phyloP scores from a whole-genome alignment of 139 green algal genomes.

The Micractinium conductrix region DNA sequence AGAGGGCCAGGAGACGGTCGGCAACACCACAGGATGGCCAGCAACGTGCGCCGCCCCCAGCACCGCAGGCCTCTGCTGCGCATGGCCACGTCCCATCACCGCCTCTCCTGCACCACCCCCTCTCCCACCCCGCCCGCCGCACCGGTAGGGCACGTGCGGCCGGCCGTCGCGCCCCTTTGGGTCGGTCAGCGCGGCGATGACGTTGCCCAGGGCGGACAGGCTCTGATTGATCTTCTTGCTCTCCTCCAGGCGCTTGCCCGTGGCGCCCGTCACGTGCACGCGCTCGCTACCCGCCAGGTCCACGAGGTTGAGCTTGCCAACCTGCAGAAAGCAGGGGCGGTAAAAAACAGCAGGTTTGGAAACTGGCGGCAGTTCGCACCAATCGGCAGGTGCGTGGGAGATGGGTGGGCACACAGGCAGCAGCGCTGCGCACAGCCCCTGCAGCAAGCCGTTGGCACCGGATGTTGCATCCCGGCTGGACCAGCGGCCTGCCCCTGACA shows the following conservation, averaged over 20 bases:
- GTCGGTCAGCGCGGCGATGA: conserved; percentile 95
- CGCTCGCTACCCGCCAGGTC: conserved; percentile 95
- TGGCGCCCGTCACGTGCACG: conserved; percentile 90
- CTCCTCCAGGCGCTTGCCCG: conserved; percentile 93
- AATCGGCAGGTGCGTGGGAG: not conserved
- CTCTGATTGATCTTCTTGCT: conserved; percentile 98
- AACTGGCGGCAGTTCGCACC: too few relatives aligned
- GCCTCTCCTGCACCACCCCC: not conserved
- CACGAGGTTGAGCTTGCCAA: conserved; percentile 98
- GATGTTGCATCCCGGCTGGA: not conserved
- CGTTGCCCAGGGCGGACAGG: conserved; percentile 94
- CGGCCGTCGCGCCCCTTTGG: conserved; percentile 43
- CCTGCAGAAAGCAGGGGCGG: conserved; percentile 56
- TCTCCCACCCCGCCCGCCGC: not conserved
- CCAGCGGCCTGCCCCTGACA: too few relatives aligned
- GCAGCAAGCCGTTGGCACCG: not conserved
- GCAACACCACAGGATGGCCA: not conserved
- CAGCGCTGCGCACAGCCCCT: not conserved
- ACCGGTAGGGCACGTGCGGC: conserved; percentile 92
- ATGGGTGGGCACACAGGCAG: not conserved
- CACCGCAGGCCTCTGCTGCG: not conserved
- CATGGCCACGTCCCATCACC: not conserved
- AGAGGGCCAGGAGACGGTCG: not conserved
- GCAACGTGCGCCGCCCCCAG: not conserved
- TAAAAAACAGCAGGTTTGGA: too few relatives aligned